Conservation (phyloP, 345 rosid species). For the Cochlearia excelsa region DNA sequence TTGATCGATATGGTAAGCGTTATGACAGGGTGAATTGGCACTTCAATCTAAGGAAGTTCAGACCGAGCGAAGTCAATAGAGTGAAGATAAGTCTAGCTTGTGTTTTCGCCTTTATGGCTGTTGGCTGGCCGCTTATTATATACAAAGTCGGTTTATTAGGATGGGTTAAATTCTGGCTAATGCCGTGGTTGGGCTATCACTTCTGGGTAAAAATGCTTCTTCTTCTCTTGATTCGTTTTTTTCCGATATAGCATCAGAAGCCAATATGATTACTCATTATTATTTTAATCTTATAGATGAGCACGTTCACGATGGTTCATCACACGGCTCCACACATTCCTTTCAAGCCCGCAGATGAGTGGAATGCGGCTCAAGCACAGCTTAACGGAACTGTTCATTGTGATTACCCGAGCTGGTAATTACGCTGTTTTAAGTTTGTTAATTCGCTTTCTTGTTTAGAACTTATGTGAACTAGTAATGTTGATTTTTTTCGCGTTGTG, state of each 20-base stretch:
- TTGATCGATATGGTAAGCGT: conserved; percentile 6
- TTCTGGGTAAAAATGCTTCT: conserved; percentile 81
- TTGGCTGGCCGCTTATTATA: conserved; percentile 92
- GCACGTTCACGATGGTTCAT: conserved; percentile 97
- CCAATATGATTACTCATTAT: conserved; percentile 1
- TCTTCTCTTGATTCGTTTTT: not conserved
- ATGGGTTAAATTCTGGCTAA: conserved; percentile 89
- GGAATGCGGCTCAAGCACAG: conserved; percentile 92
- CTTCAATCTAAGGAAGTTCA: conserved; percentile 76
- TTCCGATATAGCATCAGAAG: not conserved
- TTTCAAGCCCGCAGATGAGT: conserved; percentile 65
- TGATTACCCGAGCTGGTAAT: conserved; percentile 81
- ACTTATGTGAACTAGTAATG: not conserved
- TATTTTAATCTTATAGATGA: conserved; percentile 57
- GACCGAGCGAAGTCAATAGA: conserved; percentile 73
- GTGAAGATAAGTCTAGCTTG: conserved; percentile 96
- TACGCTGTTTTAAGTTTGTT: not conserved
- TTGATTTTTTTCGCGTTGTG: conserved; percentile 32
- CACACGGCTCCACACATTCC: conserved; percentile 96
- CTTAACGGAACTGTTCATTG: conserved; percentile 93
- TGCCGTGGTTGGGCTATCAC: conserved; percentile 97
- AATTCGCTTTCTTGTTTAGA: not conserved
- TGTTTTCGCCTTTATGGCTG: conserved; percentile 85
- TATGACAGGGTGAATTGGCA: conserved; percentile 72
- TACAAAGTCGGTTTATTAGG: conserved; percentile 76